Base-by-base conservation (phyloP, 2,329 filamentous ascomycete genomes). In the Fusarium miscanthi region DNA sequence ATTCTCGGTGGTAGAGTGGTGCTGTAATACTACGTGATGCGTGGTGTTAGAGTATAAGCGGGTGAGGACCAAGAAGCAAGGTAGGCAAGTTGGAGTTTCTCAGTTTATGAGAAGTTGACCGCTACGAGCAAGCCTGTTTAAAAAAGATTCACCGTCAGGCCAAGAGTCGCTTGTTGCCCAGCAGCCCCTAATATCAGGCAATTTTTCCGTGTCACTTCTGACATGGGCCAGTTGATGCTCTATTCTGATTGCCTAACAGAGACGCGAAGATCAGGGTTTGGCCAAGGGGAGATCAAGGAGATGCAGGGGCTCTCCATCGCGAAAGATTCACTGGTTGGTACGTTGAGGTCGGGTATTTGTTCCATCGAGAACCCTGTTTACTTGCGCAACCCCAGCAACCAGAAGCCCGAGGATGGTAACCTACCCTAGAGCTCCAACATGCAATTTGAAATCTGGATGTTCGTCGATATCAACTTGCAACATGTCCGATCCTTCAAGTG, bases 331-430 rank as follows among this genome's bases (percentile, higher is more conserved):
- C 54, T 67, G 49, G 57, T 35, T 67, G 53, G 41, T 61, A 31
- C 38, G 41, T 25, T 31, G 33, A 51, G 51, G 40, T 53, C 59
- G 40, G 43, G 14, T 61, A 65, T 53, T 61, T 66, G 56, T 48
- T 43, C 23, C 52, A 49, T 54, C 31, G 43, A 53, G 25, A 31
- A n/a, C 56, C 53, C 38, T 66, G 58, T 61, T 63, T 53, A 59
- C 56, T 45, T 53, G 51, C 42, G 70, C 42, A 69, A 69, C 66
- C 70, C 54, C 66, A 52, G 70, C 70, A 73, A 73, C 70, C 65
- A 72, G 33, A 19, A 38, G 17, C 25, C 10, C 45, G 25, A 30
- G 45, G 45, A 30, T 48, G 14, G 5, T 27, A 7, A 19, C 5
- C 16, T 49, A 68, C 64, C 42, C 57, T 69, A 41, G 30, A 69